Conservation (phyloP, 495 filamentous ascomycete genomes). For the Lineolata rhizophorae region DNA sequence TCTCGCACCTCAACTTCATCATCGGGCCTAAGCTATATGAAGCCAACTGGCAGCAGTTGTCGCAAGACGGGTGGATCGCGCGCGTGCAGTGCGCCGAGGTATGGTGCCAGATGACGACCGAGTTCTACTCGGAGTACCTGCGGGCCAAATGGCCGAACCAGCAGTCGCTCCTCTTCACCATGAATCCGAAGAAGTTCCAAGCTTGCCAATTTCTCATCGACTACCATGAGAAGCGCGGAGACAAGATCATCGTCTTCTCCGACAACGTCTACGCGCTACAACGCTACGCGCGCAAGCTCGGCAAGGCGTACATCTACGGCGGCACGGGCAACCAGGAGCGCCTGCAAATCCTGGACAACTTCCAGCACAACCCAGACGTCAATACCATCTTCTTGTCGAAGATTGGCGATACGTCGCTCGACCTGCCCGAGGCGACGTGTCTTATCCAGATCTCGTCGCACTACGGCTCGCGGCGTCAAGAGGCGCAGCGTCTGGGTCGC, state of each 20-base stretch:
- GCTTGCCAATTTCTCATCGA: slow-evolving; percentile 93
- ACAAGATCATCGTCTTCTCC: slow-evolving; percentile 98
- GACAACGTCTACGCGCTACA: slow-evolving; percentile 94
- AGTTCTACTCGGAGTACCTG: slow-evolving; percentile 93
- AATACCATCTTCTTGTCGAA: slow-evolving; percentile 97
- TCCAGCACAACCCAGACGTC: slow-evolving; percentile 80
- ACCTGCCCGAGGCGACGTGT: slow-evolving; percentile 90
- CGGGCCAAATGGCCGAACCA: slow-evolving; percentile 43
- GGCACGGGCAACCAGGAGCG: slow-evolving; percentile 74
- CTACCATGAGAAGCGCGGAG: slow-evolving; percentile 86
- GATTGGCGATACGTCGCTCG: slow-evolving; percentile 92
- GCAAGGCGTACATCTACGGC: slow-evolving; percentile 85
- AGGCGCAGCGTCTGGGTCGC: slow-evolving; percentile 83
- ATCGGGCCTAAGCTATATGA: slow-evolving; percentile 97
- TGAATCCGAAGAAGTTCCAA: slow-evolving; percentile 96
- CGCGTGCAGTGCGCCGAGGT: slow-evolving; percentile 96
- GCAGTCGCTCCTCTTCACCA: slow-evolving; percentile 63
- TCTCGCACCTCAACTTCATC: slow-evolving; percentile 88
- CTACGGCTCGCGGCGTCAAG: slow-evolving; percentile 92
- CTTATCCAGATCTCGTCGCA: slow-evolving; percentile 97
- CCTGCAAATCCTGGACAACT: slow-evolving; percentile 79
- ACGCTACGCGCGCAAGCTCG: slow-evolving; percentile 61
- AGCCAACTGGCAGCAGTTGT: slow-evolving; percentile 98
- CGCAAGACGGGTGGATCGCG: slow-evolving; percentile 90
- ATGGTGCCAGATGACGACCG: slow-evolving; percentile 97